Conservation (phyloP, 2,329 filamentous ascomycete species). For the Sporothrix protearum region DNA sequence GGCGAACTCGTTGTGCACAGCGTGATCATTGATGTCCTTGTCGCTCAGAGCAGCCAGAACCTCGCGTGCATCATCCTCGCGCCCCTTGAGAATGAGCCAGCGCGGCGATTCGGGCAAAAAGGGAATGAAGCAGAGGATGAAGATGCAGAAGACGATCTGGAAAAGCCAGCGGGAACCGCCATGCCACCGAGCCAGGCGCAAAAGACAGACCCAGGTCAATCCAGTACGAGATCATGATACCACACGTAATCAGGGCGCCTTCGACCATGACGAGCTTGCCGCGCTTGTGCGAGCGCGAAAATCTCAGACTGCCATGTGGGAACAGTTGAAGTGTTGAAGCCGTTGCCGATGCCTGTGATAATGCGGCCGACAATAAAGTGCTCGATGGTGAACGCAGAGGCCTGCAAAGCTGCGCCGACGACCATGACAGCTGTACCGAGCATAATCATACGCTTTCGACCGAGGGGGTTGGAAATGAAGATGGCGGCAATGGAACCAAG, state of each 20-base stretch:
- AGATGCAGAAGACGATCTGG: constrained; percentile 55
- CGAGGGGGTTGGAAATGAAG: constrained; percentile 41
- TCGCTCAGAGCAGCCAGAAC: constrained; percentile 44
- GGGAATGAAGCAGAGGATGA: constrained; percentile 53
- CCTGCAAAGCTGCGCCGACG: constrained; percentile 42
- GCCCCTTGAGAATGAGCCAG: constrained; percentile 45
- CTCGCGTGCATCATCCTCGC: constrained; percentile 43
- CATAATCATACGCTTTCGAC: constrained; percentile 43
- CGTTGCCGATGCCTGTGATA: constrained; percentile 44
- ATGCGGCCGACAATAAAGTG: constrained; percentile 47
- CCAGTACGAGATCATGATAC: constrained; percentile 59
- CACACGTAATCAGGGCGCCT: constrained; percentile 54
- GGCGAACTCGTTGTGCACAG: constrained; percentile 52
- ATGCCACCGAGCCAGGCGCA: constrained; percentile 47
- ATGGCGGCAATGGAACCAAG: constrained; percentile 33
- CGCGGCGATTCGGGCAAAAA: constrained; percentile 51
- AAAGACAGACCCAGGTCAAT: constrained; percentile 57
- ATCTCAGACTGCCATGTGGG: constrained; percentile 62
- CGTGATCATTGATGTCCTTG: constrained; percentile 44
- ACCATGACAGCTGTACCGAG: constrained; percentile 43
- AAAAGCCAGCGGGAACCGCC: constrained; percentile 62
- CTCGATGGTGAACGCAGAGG: constrained; percentile 38
- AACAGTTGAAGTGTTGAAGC: constrained; percentile 44
- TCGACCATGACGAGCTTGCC: constrained; percentile 61
- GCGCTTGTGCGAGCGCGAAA: constrained; percentile 54